Base-by-base conservation (phyloP, 108 stramenopile species). In the Cafeteria roenbergensis region DNA sequence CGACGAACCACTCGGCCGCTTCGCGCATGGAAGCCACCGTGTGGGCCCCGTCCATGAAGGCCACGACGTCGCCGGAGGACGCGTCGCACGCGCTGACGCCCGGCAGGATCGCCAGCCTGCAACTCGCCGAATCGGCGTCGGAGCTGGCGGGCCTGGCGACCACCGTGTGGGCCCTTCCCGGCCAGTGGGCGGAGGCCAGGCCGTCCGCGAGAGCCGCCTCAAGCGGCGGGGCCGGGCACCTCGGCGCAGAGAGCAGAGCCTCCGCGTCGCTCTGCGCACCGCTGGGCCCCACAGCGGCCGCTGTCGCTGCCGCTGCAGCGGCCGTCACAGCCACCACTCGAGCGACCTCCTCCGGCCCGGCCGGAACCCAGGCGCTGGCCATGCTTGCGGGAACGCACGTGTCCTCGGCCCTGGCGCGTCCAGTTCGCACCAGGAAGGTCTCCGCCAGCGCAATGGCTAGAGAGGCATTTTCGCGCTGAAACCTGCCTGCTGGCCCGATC, bases 31-130 rank as follows among this genome's bases (percentile, higher is more conserved):
- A 9, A 21, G 24, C 24, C 20, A 3, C 59, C 2, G 59, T 61
- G n/a, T 61, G 59, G 24, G 59, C 59, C 21, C 59, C 59, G 24
- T 61, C 59, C 36, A 61, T 2, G n/a, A 8, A 61, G 22, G 30
- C 20, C 6, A 34, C 33, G 17, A 17, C 6, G 12, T 48, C 12
- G 12, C 12, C n/a, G n/a, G n/a, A n/a, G n/a, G n/a, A n/a, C n/a
- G n/a, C n/a, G n/a, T n/a, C n/a, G n/a, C n/a, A n/a, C n/a, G 42
- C 42, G 12, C 33, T 14, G 12, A 14, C 17, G 12, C 57, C 6
- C 57, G 8, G 12, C 57, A 6, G 8, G 57, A 14, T 14, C 14
- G 30, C 12, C 12, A 57, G 12, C 14, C 57, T 34, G 32, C 57
- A 57, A 14, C 57, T 14, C 6, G 17, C 17, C 6, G 12, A 33